These are phyloP conservation scores for Penicillium bovifimosum DNA, from an alignment of 495 filamentous ascomycete species.

Conservation along the genomic window DNA sequence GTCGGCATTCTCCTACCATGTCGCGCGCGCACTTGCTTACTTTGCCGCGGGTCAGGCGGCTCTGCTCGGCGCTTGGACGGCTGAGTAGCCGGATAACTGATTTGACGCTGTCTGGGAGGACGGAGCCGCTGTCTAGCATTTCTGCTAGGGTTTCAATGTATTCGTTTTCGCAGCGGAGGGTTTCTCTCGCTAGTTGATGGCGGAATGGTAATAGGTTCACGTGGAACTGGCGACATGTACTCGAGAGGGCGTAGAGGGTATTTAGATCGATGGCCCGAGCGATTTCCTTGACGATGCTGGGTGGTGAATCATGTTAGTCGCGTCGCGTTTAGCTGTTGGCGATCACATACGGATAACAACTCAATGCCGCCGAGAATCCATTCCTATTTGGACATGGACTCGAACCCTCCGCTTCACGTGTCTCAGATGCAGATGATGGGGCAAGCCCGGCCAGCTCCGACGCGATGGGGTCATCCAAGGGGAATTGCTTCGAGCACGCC, in stretches of 20 bases:
- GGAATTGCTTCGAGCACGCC: conserved; percentile 13
- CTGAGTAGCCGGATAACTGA: conserved; percentile 34
- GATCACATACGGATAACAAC: conserved; percentile 77
- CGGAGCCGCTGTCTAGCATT: conserved; percentile 29
- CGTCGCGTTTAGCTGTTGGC: conserved; percentile 12
- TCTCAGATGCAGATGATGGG: conserved; percentile 6
- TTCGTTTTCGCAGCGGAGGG: conserved; percentile 74
- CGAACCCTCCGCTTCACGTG: neutral
- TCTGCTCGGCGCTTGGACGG: conserved; percentile 23
- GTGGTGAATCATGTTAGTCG: conserved; percentile 8
- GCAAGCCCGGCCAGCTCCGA: conserved; percentile 7
- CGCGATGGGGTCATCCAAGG: conserved; percentile 17
- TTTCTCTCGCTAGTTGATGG: conserved; percentile 61
- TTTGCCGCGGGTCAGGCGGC: conserved; percentile 55
- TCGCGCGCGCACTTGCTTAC: conserved; percentile 74
- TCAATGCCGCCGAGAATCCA: conserved; percentile 69
- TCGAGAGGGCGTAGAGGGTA: conserved; percentile 72
- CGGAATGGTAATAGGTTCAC: conserved; percentile 71
- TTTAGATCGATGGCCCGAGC: conserved; percentile 75
- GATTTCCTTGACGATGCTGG: conserved; percentile 65
- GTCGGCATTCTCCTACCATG: conserved; percentile 74
- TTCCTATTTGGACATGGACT: conserved; percentile 65
- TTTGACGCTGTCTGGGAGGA: conserved; percentile 33
- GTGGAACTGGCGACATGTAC: conserved; percentile 74
- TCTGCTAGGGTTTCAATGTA: conserved; percentile 40